Conservation (phyloP, 2,329 filamentous ascomycete species). For the Claviceps pazoutovae region DNA sequence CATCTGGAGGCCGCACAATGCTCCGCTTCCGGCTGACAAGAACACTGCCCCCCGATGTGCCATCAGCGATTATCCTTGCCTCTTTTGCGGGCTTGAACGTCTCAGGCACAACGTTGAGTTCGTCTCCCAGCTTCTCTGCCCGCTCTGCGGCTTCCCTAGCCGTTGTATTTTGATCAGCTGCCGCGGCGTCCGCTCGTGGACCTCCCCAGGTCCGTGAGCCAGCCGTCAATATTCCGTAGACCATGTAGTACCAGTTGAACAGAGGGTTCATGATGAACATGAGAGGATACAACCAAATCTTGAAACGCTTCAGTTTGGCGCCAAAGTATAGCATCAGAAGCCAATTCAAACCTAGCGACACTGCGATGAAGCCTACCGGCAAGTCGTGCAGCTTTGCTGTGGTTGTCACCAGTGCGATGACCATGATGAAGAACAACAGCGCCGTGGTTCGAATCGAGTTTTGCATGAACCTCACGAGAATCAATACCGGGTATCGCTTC, state of each 20-base stretch:
- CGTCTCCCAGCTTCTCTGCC: conserved; percentile 67
- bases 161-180: conserved; percentile 61
- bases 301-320: conserved; percentile 71
- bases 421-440: conserved; percentile 85
- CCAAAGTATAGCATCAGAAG: conserved; percentile 93
- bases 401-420: conserved; percentile 73
- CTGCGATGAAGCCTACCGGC: conserved; percentile 83
- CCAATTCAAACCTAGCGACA: conserved; percentile 90
- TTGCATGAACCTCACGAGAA: conserved; percentile 81
- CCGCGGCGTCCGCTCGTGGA: conserved; percentile 75
- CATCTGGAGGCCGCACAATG: conserved; percentile 57
- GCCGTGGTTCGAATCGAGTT: conserved; percentile 94
- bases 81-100: conserved; percentile 56
- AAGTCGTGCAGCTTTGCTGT: conserved; percentile 64
- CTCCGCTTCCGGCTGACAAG: conserved; percentile 35
- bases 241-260: conserved; percentile 98
- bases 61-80: conserved; percentile 24
- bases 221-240: conserved; percentile 90
- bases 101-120: conserved; percentile 78
- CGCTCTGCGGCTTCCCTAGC: conserved; percentile 73
- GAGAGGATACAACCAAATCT: conserved; percentile 86
- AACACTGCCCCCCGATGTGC: conserved; percentile 14
- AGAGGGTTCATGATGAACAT: conserved; percentile 96
- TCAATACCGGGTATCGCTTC: conserved; percentile 77
- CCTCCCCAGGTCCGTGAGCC: conserved; percentile 93